Evolutionary conservation across 352 stramenopile species (phyloP), one percentile per base, ranked within the genome.

Genomic region (Globisporangium spiculum): DNA sequence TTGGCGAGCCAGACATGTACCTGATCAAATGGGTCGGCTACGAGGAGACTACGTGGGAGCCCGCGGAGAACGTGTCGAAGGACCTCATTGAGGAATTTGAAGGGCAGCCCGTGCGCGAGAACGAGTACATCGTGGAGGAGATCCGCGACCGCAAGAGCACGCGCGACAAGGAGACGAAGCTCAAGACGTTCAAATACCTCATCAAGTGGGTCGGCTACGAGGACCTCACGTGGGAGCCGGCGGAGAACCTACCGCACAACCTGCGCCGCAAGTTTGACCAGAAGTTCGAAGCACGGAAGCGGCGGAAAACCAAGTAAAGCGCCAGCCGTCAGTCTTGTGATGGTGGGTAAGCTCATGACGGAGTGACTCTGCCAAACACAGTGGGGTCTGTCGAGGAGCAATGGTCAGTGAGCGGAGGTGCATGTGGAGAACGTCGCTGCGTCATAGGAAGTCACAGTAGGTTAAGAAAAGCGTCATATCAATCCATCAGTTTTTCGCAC

Each of bases 191-290:
- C 66, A 79, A 91, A 73, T 94, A 93, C 75, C 78, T 88, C n/a
- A 85, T 94, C 72, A 93, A 93, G 71, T 94, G 86, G 86, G 79
- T 94, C 50, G 84, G 86, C 65, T 94, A 94, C 75, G 83, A 92
- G 8, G 84, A 94, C 7, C 68, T 80, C 65, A 94, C 86, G 55
- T 94, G 86, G 86, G 86, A 94, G 57, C 86, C 86, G 0, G 78
- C 83, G 0, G 80, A 91, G 32, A 94, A 94, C 70, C 60, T 94
- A 30, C 86, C 86, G 22, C 86, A 90, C 69, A 94, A 91, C 53
- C 56, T 94, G 20, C 83, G 86, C 22, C 83, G 84, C 60, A 94
- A 90, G 68, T 94, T 91, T 56, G 86, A 94, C 67, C 70, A 85
- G 61, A 89, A 90, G 70, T 92, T 85, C 61, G 78, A 91, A 59